Percentiles rank a stretch among this genome's conserved stretches.
These are phyloP conservation scores for Pseudopithomyces chartarum DNA, from an alignment of 2,329 filamentous ascomycete species.

Conservation along the genomic window DNA sequence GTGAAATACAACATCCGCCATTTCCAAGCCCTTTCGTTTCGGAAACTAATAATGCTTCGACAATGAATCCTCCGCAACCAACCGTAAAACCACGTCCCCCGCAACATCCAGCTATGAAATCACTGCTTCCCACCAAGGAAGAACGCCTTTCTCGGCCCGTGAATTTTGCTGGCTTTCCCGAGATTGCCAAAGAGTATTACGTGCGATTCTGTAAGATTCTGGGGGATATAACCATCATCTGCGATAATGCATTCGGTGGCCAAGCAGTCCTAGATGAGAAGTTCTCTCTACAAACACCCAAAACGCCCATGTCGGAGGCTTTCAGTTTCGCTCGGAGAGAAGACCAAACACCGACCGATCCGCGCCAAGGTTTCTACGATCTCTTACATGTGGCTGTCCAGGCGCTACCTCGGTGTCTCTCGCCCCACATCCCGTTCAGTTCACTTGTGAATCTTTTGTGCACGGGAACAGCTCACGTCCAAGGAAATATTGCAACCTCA, in stretches of 20 bases:
- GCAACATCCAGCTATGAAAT: slow-evolving; percentile 41
- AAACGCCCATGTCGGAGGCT: slow-evolving; percentile 92
- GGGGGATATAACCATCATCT: slow-evolving; percentile 93
- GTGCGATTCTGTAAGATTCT: slow-evolving; percentile 91
- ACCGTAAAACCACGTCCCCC: slow-evolving; percentile 40
- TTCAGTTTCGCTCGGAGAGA: slow-evolving; percentile 90
- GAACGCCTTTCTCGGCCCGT: slow-evolving; percentile 70
- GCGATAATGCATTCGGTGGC: slow-evolving; percentile 95
- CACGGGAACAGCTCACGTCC: slow-evolving; percentile 94
- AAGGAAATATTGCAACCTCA: slow-evolving; percentile 87
- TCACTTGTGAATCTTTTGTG: slow-evolving; percentile 92
- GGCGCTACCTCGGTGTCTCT: slow-evolving; percentile 90
- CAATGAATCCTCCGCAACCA: slow-evolving; percentile 38
- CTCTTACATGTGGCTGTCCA: slow-evolving; percentile 94
- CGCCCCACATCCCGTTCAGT: slow-evolving; percentile 88
- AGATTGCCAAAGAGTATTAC: slow-evolving; percentile 83
- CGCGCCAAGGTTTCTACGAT: slow-evolving; percentile 94
- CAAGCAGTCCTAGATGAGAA: slow-evolving; percentile 96
- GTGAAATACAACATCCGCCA: slow-evolving; percentile 66
- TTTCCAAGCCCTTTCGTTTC: slow-evolving; percentile 73
- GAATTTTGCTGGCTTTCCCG: slow-evolving; percentile 67
- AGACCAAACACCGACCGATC: slow-evolving; percentile 73
- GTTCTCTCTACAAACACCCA: slow-evolving; percentile 82
- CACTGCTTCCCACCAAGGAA: slow-evolving; percentile 53
- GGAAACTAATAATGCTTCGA: slow-evolving; percentile 50